Evolutionary conservation across 495 filamentous ascomycete genomes (phyloP).

Genomic region (Penicillium herquei): DNA sequence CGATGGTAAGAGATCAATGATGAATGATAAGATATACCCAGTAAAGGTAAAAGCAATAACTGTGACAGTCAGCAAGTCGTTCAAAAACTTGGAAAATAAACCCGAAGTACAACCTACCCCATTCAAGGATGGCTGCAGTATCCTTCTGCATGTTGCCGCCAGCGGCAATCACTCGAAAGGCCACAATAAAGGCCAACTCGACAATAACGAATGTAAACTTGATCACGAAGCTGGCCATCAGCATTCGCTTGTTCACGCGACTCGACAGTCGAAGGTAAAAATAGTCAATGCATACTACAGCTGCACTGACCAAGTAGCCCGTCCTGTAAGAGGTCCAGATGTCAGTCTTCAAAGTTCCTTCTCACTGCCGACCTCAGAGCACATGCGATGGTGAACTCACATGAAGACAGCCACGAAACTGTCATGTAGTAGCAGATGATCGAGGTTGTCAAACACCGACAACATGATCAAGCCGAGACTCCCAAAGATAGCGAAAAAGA

Average conservation of each 20-base stretch:
- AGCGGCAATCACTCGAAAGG: slow-evolving; percentile 15
- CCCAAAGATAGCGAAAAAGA: slow-evolving; percentile 16
- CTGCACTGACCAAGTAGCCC: slow-evolving; percentile 19
- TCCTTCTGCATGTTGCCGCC: slow-evolving; percentile 12
- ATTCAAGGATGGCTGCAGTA: slow-evolving; percentile 20
- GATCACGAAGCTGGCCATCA: slow-evolving; percentile 20
- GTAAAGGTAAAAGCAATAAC: slow-evolving; percentile 23
- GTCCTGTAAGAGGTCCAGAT: slow-evolving; percentile 11
- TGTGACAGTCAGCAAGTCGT: not conserved
- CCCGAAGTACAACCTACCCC: slow-evolving; percentile 9
- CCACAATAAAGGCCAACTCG: slow-evolving; percentile 19
- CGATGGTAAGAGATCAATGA: slow-evolving; percentile 15
- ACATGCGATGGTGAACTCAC: slow-evolving; percentile 2
- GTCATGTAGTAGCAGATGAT: slow-evolving; percentile 15
- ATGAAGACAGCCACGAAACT: slow-evolving; percentile 20
- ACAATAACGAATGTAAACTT: slow-evolving; percentile 21
- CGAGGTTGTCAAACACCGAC: slow-evolving; percentile 20
- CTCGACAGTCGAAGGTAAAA: slow-evolving; percentile 13
- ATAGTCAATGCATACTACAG: slow-evolving; percentile 19
- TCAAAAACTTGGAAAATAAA: not conserved
- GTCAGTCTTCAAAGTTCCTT: too few relatives aligned
- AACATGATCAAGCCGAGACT: slow-evolving; percentile 17
- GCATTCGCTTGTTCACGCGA: slow-evolving; percentile 12
- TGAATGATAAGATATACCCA: slow-evolving; percentile 21
- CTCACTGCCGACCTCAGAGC: too few relatives aligned